A percentile compares a stretch with the other conserved stretches of the same genome.
phyloP scores from a whole-genome alignment of 2,329 filamentous ascomycete genomes.

The Fusarium phyllophilum region DNA sequence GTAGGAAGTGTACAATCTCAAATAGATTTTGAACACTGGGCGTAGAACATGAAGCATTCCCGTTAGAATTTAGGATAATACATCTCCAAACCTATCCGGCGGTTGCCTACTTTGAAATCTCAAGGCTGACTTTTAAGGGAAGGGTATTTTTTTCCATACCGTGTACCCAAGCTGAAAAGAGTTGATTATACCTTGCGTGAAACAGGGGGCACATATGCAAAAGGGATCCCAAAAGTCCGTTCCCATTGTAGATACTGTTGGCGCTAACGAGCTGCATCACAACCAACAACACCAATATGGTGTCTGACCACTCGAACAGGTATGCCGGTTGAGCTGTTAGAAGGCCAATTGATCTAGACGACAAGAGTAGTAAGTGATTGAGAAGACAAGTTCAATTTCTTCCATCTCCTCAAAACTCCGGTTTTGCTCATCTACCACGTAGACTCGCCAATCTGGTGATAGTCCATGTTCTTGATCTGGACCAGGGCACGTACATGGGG shows the following conservation, averaged over 20 bases:
- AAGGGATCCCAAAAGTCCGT: neutral
- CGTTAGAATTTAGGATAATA: neutral
- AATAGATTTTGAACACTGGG: neutral
- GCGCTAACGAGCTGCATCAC: slow-evolving; percentile 11
- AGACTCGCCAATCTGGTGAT: neutral
- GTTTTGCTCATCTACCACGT: neutral
- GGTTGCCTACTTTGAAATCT: neutral
- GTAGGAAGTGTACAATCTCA: neutral
- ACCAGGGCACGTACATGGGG: neutral
- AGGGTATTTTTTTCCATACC: neutral
- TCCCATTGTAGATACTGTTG: slow-evolving; percentile 28
- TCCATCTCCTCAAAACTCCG: neutral
- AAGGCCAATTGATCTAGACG: neutral
- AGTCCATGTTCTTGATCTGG: neutral
- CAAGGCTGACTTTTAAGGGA: neutral
- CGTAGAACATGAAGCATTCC: too few relatives aligned
- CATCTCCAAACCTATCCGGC: neutral
- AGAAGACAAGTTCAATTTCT: neutral
- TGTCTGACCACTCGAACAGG: neutral
- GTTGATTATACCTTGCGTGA: neutral
- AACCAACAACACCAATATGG: slow-evolving; percentile 15
- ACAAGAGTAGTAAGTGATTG: neutral
- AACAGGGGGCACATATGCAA: neutral
- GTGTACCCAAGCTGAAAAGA: neutral
- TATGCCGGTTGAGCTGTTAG: neutral